Base-by-base conservation (phyloP, 2,329 filamentous ascomycete species). In the Aspergillus quadrilineatus region DNA sequence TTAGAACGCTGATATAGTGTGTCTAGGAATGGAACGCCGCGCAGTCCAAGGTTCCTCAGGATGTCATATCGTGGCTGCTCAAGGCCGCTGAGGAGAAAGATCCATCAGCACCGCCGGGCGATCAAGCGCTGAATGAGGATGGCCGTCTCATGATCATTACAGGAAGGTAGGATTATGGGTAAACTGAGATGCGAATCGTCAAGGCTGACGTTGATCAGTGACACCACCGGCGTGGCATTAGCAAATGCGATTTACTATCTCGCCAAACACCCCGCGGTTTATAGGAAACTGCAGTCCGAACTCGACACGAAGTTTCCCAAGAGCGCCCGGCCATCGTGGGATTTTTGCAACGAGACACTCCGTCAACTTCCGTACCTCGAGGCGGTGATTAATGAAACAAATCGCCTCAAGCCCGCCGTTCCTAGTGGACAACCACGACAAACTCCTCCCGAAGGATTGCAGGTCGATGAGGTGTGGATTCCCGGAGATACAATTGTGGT, bases 391-490 rank as follows among this genome's bases (percentile, higher is more conserved):
- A 69, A 60, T 42, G 74, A 77, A 55, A 71, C 69, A 0, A 64
- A 75, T 46, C 65, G 77, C 0, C 59, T 79, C 9, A 71, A 75
- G n/a, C 73, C 76, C 0, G 67, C 74, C 0, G 53, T 76, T 0
- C 61, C 73, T 2, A 67, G 66, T 14, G 74, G 72, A 4, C 64
- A 66, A 4, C 66, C 67, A 3, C 73, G 77, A 2, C 62, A 70
- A 5, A 78, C 77, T 0, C 77, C 77, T 2, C 60, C 67, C 0
- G 69, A 67, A 43, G 72, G 70, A 5, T 26, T 59, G 14, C 53
- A 59, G 28, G 15, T 59, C 39, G 57, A 59, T 29, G 53, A 55
- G 12, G 37, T 59, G 14, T 55, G 50, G 44, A 47, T 59, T 39
- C 57, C 57, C 8, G 57, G 57, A 6, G 50, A 56, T 22, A 52